Evolutionary conservation across 1,284 basidiomycete genomes (phyloP).

Genomic region (Mycosarcoma maydis): DNA sequence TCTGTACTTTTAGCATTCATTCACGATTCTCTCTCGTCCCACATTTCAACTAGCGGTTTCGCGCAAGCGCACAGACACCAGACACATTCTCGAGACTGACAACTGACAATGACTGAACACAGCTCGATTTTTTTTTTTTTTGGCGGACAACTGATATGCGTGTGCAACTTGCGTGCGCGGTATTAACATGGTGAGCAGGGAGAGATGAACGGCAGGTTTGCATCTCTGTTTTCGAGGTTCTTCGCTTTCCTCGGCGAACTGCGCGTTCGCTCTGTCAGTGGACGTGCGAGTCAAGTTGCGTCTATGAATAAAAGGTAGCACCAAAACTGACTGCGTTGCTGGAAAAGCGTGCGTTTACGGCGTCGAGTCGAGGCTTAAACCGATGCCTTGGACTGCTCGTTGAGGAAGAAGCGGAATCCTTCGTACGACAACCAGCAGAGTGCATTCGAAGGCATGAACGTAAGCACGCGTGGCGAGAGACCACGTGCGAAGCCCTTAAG

Average conservation of each 20-base stretch:
- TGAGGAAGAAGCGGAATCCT: slow-evolving; percentile 65
- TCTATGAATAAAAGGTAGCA: no score
- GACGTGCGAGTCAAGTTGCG: not conserved
- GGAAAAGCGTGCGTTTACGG: no score
- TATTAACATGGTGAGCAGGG: slow-evolving; percentile 20
- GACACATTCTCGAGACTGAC: no score
- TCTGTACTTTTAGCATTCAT: slow-evolving; percentile 19
- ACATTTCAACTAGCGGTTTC: no score
- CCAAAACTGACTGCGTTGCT: no score
- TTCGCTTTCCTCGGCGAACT: no score
- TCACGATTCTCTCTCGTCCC: not conserved
- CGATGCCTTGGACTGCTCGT: slow-evolving; percentile 46
- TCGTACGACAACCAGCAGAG: slow-evolving; percentile 83
- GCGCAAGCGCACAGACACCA: no score
- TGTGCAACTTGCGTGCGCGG: slow-evolving; percentile 14
- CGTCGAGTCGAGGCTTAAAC: slow-evolving; percentile 12
- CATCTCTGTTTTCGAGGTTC: not conserved
- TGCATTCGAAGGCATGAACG: slow-evolving; percentile 96
- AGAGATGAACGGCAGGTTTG: not conserved
- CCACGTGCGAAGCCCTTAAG: slow-evolving; percentile 86
- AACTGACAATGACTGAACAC: slow-evolving; percentile 7
- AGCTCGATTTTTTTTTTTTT: no score
- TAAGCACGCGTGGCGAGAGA: slow-evolving; percentile 88
- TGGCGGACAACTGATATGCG: slow-evolving; percentile 1
- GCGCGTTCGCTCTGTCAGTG: no score